Conservation (phyloP, 1,284 basidiomycete genomes). For the Chalciporus sp. region DNA sequence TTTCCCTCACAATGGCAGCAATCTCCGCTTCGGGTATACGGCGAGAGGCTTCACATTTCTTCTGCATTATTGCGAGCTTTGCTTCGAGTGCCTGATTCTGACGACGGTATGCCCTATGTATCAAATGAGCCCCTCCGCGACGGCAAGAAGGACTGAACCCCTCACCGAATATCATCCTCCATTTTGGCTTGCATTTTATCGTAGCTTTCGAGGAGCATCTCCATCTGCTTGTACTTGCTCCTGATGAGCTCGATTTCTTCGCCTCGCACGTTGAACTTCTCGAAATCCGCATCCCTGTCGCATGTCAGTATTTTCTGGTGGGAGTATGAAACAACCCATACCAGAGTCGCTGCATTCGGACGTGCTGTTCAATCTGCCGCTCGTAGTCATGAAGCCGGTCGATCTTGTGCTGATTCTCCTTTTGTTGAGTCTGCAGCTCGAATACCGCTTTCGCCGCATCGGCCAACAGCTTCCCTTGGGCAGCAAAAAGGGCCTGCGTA, state of each 20-base stretch:
- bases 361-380: conserved; percentile 69
- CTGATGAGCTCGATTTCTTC: conserved; percentile 58
- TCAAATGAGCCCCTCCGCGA: conserved; percentile 12
- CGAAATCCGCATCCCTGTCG: conserved; percentile 71
- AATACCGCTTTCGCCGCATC: conserved; percentile 63
- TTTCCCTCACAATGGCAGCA: conserved; percentile 46
- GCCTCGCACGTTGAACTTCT: conserved; percentile 64
- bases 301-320: conserved; percentile 3
- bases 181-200: conserved; percentile 51
- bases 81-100: conserved; percentile 63
- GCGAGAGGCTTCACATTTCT: conserved; percentile 38
- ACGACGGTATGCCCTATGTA: conserved; percentile 51
- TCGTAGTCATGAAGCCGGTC: conserved; percentile 74
- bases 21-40: conserved; percentile 42
- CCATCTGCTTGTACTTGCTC: conserved; percentile 62
- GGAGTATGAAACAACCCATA: conserved; percentile 33
- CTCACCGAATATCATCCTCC: conserved; percentile 59
- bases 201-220: conserved; percentile 58
- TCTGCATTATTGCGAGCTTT: conserved; percentile 42
- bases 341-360: conserved; percentile 73
- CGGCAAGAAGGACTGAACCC: conserved; percentile 2
- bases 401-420: conserved; percentile 73
- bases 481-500: conserved; percentile 61
- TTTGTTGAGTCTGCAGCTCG: conserved; percentile 62
- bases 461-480: conserved; percentile 66